Evolutionary conservation across 1,139 yeast species (phyloP), one percentile per base, ranked within the genome.

Genomic region (Kurtzmaniella natalensis): DNA sequence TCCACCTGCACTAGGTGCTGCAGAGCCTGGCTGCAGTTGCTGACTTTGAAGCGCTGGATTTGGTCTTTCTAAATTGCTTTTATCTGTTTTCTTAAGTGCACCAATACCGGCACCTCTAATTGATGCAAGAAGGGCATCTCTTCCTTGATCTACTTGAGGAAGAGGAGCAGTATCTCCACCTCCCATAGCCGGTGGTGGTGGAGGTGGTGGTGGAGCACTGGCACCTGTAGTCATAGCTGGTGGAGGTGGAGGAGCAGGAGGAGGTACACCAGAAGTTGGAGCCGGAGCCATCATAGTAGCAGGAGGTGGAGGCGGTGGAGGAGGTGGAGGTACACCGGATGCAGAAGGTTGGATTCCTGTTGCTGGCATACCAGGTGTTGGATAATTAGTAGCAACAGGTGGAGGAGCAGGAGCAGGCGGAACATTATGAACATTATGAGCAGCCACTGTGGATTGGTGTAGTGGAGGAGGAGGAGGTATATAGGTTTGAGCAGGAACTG

Each of bases 101-200:
- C 81, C 81, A 9, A 88, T 34, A 34, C 88, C 86, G 1, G 95
- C 80, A 22, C 81, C 76, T 48, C 95, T 72, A 46, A 89, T 92
- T 0, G 96, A 86, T 0, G 95, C 87, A 38, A 92, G 61, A 30
- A 92, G 70, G 0, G 95, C 95, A 55, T 85, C 95, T 48, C 95
- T 70, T 0, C 79, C 79, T 1, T 68, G 62, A 43, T 72, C 87
- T 3, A 57, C 33, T 9, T 57, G 51, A 10, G 37, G 24, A 6
- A 44, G 30, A 7, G 53, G 41, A 3, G 59, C 51, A n/a, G 57
- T 49, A 2, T 52, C 41, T 8, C 48, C 29, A 15, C 29, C 52
- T 7, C 63, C 54, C 4, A 9, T 16, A 14, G 14, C 14, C 3
- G 64, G 59, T 6, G 64, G 59, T n/a, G 67, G 57, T 2, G 68